A percentile compares a stretch with the other conserved stretches of the same genome.
These are phyloP conservation scores for Aphanomyces astaci DNA, from an alignment of 352 stramenopile genomes.

Conservation along the genomic window DNA sequence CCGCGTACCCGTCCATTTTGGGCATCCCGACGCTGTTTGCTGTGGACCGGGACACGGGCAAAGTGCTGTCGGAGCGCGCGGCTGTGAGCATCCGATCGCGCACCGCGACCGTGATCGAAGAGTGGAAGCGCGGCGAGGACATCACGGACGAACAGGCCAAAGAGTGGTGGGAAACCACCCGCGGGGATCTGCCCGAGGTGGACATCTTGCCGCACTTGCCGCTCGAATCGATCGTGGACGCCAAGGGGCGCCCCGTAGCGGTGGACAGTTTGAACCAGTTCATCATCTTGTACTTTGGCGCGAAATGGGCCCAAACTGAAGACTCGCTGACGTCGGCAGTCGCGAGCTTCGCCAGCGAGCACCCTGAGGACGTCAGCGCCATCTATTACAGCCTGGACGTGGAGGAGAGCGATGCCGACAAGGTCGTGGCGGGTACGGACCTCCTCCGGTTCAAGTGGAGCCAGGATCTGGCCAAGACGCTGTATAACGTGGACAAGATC, in stretches of 20 bases:
- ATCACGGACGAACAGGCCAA: not conserved
- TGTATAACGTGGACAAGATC: not conserved
- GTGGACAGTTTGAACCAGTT: not conserved
- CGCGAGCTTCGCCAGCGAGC: not conserved
- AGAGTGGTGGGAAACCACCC: not conserved
- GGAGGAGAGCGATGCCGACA: not conserved
- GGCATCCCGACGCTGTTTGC: not conserved
- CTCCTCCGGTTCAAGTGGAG: not conserved
- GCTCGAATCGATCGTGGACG: not conserved
- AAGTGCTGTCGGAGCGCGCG: not conserved
- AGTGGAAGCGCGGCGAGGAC: not conserved
- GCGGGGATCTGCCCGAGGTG: not conserved
- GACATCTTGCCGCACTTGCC: conserved; percentile 4
- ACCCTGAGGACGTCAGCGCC: not conserved
- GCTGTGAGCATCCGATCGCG: not conserved
- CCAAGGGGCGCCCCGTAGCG: not conserved
- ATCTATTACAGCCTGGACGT: conserved; percentile 3
- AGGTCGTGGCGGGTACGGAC: too few species aligned
- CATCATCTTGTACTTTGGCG: not conserved
- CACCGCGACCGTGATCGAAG: not conserved
- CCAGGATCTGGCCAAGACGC: not conserved
- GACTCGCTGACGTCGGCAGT: not conserved
- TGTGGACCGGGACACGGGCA: conserved; percentile 7
- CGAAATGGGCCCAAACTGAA: not conserved
- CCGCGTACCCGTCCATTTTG: not conserved